Evolutionary conservation across 805 yeast species (phyloP).

Genomic region (Suhomyces vadensis): DNA sequence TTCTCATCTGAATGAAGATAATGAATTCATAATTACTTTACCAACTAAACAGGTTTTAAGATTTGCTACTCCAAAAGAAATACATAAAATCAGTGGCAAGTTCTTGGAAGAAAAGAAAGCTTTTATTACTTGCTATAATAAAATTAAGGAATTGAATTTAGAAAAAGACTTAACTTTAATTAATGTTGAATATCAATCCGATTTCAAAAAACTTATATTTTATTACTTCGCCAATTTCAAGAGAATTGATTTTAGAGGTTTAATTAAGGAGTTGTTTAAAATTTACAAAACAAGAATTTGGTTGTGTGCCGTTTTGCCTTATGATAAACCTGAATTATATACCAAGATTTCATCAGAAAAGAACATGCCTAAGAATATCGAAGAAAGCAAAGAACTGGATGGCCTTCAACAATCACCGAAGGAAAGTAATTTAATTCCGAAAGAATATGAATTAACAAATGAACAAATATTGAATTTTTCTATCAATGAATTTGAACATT

Average conservation of each 20-base stretch:
- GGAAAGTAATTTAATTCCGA: constrained; percentile 24
- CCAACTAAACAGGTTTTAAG: constrained; percentile 78
- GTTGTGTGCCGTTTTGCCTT: constrained; percentile 49
- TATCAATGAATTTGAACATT: constrained; percentile 42
- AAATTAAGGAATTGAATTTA: constrained; percentile 50
- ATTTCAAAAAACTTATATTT: constrained; percentile 46
- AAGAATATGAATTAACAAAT: constrained; percentile 40
- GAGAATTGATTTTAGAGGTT: constrained; percentile 44
- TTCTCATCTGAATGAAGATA: constrained; percentile 51
- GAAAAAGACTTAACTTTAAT: constrained; percentile 38
- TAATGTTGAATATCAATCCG: constrained; percentile 47
- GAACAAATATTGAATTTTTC: constrained; percentile 45
- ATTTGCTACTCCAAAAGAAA: constrained; percentile 74
- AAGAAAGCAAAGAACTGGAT: constrained; percentile 8
- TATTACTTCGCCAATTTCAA: constrained; percentile 49
- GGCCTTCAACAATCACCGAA: constrained; percentile 1
- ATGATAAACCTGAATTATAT: constrained; percentile 37
- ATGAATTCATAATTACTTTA: constrained; percentile 59
- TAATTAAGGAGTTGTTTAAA: constrained; percentile 46
- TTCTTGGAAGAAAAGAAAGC: constrained; percentile 74
- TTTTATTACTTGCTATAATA: constrained; percentile 57
- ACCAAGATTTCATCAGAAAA: constrained; percentile 10
- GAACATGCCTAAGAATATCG: not conserved
- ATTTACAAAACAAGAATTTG: constrained; percentile 49
- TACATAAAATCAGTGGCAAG: constrained; percentile 59